These are phyloP conservation scores for Lodderomyces elongisporus DNA, from an alignment of 1,139 yeast genomes.

Conservation along the genomic window DNA sequence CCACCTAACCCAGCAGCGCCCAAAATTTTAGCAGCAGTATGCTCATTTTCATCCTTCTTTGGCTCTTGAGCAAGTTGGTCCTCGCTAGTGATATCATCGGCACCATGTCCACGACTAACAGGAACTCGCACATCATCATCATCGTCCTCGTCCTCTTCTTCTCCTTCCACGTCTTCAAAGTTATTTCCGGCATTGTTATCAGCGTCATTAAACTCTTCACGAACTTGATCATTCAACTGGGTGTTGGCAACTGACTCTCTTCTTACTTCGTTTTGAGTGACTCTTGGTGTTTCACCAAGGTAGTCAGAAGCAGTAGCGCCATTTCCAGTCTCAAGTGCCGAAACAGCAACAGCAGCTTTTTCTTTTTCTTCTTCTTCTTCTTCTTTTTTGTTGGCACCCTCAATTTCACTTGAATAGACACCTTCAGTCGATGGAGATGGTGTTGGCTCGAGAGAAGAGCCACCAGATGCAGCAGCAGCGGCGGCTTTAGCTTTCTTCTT, in stretches of 20 bases:
- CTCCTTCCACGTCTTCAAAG: slow-evolving; percentile 1
- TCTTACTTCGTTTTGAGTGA: slow-evolving; percentile 3
- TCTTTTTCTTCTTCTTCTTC: slow-evolving; percentile 9
- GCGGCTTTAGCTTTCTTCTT: slow-evolving; percentile 43
- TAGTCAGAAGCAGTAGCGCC: slow-evolving; percentile 6
- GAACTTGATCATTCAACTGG: slow-evolving; percentile 5
- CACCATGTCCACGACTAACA: background rate
- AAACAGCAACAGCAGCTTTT: slow-evolving; percentile 7
- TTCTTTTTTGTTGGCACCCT: slow-evolving; percentile 16
- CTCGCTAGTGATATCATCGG: slow-evolving; percentile 8
- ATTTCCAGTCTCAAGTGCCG: slow-evolving; percentile 6
- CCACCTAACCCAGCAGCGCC: slow-evolving; percentile 8
- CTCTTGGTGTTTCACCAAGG: slow-evolving; percentile 2
- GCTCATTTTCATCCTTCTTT: slow-evolving; percentile 4
- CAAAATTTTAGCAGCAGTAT: slow-evolving; percentile 10
- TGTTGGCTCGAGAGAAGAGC: too few relatives aligned
- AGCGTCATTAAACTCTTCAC: slow-evolving; percentile 6
- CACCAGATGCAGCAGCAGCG: slow-evolving; percentile 30
- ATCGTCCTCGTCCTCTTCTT: background rate
- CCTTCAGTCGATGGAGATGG: too few relatives aligned
- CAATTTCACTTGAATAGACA: slow-evolving; percentile 15
- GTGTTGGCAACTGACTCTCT: slow-evolving; percentile 3
- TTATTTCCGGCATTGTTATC: too few relatives aligned
- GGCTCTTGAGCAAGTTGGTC: slow-evolving; percentile 4
- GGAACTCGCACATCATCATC: background rate